Percentiles rank a stretch among this genome's conserved stretches.
These are phyloP conservation scores for Pterocarpus macrocarpus DNA, from an alignment of 306 rosid genomes.

Conservation along the genomic window DNA sequence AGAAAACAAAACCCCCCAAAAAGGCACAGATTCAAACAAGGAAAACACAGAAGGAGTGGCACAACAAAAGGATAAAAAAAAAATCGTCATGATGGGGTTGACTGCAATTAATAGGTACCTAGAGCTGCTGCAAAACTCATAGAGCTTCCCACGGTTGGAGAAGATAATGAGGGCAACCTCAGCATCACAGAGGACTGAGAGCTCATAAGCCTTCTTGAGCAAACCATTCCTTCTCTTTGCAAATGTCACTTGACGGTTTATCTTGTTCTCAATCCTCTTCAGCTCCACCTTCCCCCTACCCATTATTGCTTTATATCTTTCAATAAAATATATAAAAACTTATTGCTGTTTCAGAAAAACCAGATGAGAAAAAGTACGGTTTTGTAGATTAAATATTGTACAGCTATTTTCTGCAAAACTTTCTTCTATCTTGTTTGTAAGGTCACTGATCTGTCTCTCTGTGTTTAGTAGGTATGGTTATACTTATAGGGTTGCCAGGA, in stretches of 20 bases:
- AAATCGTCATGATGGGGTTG: too few relatives aligned
- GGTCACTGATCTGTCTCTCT: constrained; percentile 38
- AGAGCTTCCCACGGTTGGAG: constrained; percentile 85
- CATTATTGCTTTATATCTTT: constrained; percentile 49
- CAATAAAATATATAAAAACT: constrained; percentile 14
- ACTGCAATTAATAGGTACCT: constrained; percentile 50
- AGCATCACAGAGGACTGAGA: constrained; percentile 86
- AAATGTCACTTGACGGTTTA: constrained; percentile 86
- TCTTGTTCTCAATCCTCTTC: constrained; percentile 91
- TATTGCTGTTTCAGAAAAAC: constrained; percentile 42
- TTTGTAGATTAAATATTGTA: constrained; percentile 2
- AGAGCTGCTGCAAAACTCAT: constrained; percentile 74
- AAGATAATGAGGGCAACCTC: constrained; percentile 86
- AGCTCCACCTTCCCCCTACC: constrained; percentile 91
- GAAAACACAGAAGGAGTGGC: neutral
- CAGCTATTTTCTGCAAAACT: constrained; percentile 43
- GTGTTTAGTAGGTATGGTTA: constrained; percentile 38
- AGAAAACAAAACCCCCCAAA: constrained; percentile 2
- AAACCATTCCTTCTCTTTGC: constrained; percentile 83
- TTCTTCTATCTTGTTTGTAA: constrained; percentile 24
- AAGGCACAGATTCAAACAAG: neutral
- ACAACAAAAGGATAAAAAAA: neutral
- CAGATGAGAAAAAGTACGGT: constrained; percentile 8
- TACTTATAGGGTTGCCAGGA: constrained; percentile 32
- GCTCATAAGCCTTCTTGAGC: constrained; percentile 88